Percentiles rank a stretch among this genome's conserved stretches.
These are phyloP conservation scores for Tubosaeta sp. DNA, from an alignment of 768 basidiomycete genomes.

Conservation along the genomic window DNA sequence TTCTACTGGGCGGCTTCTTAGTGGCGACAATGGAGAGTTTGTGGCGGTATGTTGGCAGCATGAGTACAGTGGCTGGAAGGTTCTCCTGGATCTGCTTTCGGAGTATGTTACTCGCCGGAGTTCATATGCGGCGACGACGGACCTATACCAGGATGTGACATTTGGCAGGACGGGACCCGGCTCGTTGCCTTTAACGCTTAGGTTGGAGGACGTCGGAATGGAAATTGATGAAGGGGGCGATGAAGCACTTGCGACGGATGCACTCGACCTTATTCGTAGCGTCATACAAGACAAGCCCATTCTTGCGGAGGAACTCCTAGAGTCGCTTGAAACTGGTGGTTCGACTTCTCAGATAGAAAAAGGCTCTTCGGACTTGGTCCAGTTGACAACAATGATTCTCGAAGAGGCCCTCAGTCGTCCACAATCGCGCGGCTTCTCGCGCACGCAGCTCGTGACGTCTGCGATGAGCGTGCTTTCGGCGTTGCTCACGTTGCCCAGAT, in stretches of 20 bases:
- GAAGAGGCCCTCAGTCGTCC: constrained; percentile 68
- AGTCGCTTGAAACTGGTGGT: constrained; percentile 48
- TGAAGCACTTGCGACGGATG: constrained; percentile 62
- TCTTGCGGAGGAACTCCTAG: constrained; percentile 62
- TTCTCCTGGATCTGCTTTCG: constrained; percentile 76
- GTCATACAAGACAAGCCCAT: constrained; percentile 67
- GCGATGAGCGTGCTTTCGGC: constrained; percentile 79
- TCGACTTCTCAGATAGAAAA: constrained; percentile 42
- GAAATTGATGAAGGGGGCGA: constrained; percentile 61
- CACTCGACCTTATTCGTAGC: constrained; percentile 75
- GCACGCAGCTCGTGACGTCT: constrained; percentile 67
- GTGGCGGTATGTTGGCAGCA: constrained; percentile 78
- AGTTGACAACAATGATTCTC: constrained; percentile 74
- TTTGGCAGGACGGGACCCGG: constrained; percentile 44
- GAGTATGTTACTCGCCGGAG: constrained; percentile 66
- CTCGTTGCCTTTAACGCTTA: constrained; percentile 40
- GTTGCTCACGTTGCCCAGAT: constrained; percentile 65
- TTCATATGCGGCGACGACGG: constrained; percentile 36
- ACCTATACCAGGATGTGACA: constrained; percentile 47
- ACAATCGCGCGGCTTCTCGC: constrained; percentile 38
- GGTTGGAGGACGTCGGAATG: constrained; percentile 67
- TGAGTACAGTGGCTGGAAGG: constrained; percentile 80
- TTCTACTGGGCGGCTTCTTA: constrained; percentile 67
- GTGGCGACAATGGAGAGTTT: constrained; percentile 59
- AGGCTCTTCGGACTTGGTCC: constrained; percentile 67